Evolutionary conservation across 2,329 filamentous ascomycete species (phyloP).

Genomic region (Claviceps sp.): DNA sequence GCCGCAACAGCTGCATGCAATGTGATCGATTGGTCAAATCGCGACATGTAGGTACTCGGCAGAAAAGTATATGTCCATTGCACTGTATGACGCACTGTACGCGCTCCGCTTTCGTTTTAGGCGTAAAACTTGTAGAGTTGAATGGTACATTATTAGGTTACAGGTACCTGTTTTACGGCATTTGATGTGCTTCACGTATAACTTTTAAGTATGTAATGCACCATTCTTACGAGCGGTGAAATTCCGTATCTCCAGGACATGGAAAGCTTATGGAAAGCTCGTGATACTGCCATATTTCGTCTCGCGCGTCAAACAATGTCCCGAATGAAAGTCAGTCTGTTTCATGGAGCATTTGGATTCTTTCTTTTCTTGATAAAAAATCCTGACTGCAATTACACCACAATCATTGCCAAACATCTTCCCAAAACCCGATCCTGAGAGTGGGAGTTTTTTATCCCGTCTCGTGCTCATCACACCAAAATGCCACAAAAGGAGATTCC

Average conservation of each 20-base stretch:
- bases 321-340: slow-evolving; percentile 2
- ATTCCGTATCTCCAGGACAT: too few relatives aligned
- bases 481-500: slow-evolving; percentile 34
- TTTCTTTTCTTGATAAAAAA: slow-evolving; percentile 16
- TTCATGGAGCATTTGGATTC: slow-evolving; percentile 22
- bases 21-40: not conserved
- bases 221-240: too few relatives aligned
- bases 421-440: slow-evolving; percentile 27
- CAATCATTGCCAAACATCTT: slow-evolving; percentile 29
- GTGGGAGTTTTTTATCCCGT: slow-evolving; percentile 22
- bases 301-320: too few relatives aligned
- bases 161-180: too few relatives aligned
- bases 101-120: not conserved
- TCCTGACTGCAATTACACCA: slow-evolving; percentile 32
- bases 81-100: not conserved
- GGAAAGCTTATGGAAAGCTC: too few relatives aligned
- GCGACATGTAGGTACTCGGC: too few relatives aligned
- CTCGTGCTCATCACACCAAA: slow-evolving; percentile 39
- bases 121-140: not conserved
- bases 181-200: too few relatives aligned
- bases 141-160: too few relatives aligned
- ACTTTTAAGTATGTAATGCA: too few relatives aligned
- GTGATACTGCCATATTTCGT: too few relatives aligned
- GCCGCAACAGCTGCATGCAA: not conserved
- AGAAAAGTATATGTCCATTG: not conserved